Conservation (phyloP, 768 basidiomycete species). For the Lactifluus subvellereus region DNA sequence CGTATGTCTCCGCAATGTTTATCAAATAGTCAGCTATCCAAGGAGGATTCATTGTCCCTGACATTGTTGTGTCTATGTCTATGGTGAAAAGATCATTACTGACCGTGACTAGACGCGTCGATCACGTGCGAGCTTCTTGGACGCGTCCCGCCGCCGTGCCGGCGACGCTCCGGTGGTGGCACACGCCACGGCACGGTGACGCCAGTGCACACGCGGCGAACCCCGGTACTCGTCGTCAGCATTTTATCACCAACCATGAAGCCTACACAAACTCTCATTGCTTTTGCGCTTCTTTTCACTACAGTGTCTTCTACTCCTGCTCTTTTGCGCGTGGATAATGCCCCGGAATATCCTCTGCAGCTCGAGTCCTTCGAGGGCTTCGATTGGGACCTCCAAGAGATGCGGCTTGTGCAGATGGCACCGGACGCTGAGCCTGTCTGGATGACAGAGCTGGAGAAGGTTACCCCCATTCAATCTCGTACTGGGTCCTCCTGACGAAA, state of each 20-base stretch:
- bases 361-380: conserved; percentile 26
- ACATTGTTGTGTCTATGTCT: conserved; percentile 29
- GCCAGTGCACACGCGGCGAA: no score
- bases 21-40: conserved; percentile 58
- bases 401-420: conserved; percentile 71
- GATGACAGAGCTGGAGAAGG: conserved; percentile 92
- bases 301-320: conserved; percentile 3
- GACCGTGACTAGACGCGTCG: background rate
- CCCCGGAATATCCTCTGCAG: conserved; percentile 5
- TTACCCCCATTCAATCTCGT: conserved; percentile 27
- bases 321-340: conserved; percentile 10
- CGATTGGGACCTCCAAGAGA: conserved; percentile 63
- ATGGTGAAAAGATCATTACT: background rate
- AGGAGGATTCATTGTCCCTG: conserved; percentile 36
- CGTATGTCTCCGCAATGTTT: conserved; percentile 45
- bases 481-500: background rate
- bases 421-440: conserved; percentile 56
- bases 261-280: background rate
- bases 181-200: no score
- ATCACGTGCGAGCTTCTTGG: background rate
- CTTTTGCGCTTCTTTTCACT: conserved; percentile 12
- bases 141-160: background rate
- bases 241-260: conserved; percentile 12
- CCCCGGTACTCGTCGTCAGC: no score
- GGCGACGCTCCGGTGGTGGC: no score